Conservation (phyloP, 2,329 filamentous ascomycete species). For the Cercospora brassicicola region DNA sequence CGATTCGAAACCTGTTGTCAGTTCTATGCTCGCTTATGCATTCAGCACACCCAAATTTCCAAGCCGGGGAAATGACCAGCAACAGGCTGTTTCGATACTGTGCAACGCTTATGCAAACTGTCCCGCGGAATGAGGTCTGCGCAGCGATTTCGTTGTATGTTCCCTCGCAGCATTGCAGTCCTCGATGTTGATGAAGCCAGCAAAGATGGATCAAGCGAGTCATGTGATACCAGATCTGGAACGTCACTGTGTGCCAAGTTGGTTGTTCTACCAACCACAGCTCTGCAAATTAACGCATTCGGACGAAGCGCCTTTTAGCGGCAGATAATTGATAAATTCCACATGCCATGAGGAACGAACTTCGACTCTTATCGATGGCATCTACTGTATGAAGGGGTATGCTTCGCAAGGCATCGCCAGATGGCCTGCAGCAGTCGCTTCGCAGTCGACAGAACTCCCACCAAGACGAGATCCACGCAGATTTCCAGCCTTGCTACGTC, state of each 20-base stretch:
- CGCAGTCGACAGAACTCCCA: neutral
- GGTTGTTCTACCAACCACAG: neutral
- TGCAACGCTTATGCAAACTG: neutral
- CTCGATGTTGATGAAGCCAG: neutral
- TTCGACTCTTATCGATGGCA: neutral
- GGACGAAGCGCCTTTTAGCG: neutral
- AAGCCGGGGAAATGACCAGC: neutral
- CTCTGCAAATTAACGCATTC: neutral
- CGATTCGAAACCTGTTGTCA: neutral
- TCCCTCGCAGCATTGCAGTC: neutral
- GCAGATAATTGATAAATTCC: neutral
- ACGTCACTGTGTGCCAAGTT: neutral
- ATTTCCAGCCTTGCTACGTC: neutral
- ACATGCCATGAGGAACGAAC: neutral
- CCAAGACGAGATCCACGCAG: neutral
- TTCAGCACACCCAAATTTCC: neutral
- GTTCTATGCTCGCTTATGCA: neutral
- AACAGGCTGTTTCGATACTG: neutral
- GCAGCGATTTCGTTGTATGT: neutral
- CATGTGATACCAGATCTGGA: neutral
- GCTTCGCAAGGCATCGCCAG: neutral
- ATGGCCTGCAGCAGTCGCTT: neutral
- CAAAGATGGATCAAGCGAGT: neutral
- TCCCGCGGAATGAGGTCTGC: neutral
- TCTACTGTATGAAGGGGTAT: neutral